Evolutionary conservation across 306 rosid species (phyloP), one percentile per base, ranked within the genome.

Genomic region (Carpinus fangiana): DNA sequence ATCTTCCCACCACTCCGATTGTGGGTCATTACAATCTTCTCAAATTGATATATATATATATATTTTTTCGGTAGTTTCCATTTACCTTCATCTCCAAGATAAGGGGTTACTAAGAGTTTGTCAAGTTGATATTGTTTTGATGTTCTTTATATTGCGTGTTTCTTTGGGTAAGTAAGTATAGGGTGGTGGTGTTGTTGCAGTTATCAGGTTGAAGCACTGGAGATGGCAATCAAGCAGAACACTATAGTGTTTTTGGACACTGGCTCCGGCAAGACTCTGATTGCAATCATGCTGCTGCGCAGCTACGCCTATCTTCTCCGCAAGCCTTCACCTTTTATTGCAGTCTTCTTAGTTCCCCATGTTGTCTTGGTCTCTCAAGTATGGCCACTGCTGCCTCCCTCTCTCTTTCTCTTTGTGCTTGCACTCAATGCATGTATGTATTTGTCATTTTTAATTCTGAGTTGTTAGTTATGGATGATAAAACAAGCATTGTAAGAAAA

Each of bases 181-280:
- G 65, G 26, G 66, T 47, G 9, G 26, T 68, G 54, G 60, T 59
- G 23, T 51, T 62, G 61, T 20, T 79, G 79, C 86, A 94, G 98
- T 75, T 94, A 94, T 80, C 97, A 94, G 46, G 81, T 94, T 9
- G 97, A 94, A 82, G 98, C 97, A 0, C 74, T 94, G 56, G 96
- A 86, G 7, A 84, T 69, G 26, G 94, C 96, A 7, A 75, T 90
- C 0, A 85, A 79, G 41, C 80, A 84, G 61, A 94, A 94, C 76
- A 92, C 97, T 7, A 65, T 90, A 13, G 97, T 90, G 70, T 92
- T 61, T 78, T 82, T 94, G 84, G 98, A 92, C 83, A 94, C 98
- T 12, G 97, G 98, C 72, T 86, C 97, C 0, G 98, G 98, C 50
- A 94, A 94, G 85, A 94, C 98, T 60, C 84, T 94, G 85, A 90